Evolutionary conservation across 1,284 basidiomycete species (phyloP).

Genomic region (Sanguinoderma infundibulare): DNA sequence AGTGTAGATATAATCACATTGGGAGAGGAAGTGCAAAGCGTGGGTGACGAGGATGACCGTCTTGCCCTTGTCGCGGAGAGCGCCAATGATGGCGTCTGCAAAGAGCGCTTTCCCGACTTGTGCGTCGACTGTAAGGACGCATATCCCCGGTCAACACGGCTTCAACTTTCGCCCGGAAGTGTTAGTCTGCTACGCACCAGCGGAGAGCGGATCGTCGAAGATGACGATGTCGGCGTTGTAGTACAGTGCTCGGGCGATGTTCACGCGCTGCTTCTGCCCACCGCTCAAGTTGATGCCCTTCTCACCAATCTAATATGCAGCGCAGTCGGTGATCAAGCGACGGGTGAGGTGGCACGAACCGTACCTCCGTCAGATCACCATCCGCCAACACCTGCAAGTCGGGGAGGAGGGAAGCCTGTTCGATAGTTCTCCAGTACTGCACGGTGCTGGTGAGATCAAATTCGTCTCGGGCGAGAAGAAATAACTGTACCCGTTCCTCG

Average conservation of each 20-base stretch:
- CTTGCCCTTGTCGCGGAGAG: conserved; percentile 76
- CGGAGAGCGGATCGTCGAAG: conserved; percentile 79
- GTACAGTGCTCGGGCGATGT: conserved; percentile 78
- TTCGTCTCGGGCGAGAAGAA: neutral
- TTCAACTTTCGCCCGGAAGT: neutral
- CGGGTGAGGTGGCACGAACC: conserved; percentile 6
- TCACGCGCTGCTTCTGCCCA: conserved; percentile 67
- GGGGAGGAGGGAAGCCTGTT: conserved; percentile 63
- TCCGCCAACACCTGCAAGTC: conserved; percentile 77
- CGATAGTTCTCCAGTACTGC: conserved; percentile 68
- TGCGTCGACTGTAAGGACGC: conserved; percentile 60
- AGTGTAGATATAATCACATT: conserved; percentile 71
- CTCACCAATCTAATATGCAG: conserved; percentile 61
- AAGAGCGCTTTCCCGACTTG: conserved; percentile 75
- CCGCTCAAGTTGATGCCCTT: conserved; percentile 67
- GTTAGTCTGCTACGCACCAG: conserved; percentile 53
- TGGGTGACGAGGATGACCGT: conserved; percentile 62
- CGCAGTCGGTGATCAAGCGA: neutral
- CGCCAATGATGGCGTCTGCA: conserved; percentile 80
- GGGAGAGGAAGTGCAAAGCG: conserved; percentile 73
- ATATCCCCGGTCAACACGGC: neutral
- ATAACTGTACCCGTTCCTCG: conserved; percentile 44
- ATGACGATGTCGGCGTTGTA: conserved; percentile 72
- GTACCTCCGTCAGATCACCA: conserved; percentile 75
- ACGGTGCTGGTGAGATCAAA: neutral